phyloP scores from a whole-genome alignment of 768 basidiomycete genomes.

The Leccinellum rugosiceps region DNA sequence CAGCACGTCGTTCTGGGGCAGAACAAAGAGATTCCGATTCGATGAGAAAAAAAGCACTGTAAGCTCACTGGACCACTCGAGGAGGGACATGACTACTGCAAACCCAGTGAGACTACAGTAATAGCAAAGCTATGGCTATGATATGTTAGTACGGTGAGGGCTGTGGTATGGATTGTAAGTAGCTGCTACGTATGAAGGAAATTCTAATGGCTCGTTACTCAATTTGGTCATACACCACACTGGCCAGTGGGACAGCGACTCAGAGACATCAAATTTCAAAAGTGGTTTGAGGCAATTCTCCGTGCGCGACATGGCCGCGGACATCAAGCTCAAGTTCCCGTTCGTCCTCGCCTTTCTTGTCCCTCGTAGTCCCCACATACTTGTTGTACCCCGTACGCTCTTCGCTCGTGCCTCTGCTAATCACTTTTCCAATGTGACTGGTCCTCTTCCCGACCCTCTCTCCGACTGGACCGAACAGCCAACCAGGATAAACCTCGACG shows the following conservation, averaged over 20 bases:
- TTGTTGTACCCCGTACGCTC: neutral
- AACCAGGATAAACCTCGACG: slow-evolving; percentile 85
- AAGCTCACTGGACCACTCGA: neutral
- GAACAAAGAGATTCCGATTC: too few species aligned
- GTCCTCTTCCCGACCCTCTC: neutral
- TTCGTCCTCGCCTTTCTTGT: slow-evolving; percentile 33
- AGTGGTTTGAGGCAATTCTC: slow-evolving; percentile 92
- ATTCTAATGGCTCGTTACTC: too few species aligned
- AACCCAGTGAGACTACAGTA: neutral
- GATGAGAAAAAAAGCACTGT: too few species aligned
- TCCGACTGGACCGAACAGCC: slow-evolving; percentile 41
- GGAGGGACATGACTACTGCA: neutral
- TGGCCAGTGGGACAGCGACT: too few species aligned
- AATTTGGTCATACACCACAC: too few species aligned
- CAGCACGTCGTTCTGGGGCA: too few species aligned
- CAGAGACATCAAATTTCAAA: too few species aligned
- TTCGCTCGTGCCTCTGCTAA: neutral
- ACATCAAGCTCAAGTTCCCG: slow-evolving; percentile 99
- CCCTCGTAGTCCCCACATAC: neutral
- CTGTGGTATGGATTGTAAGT: too few species aligned
- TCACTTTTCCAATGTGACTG: neutral
- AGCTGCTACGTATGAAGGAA: too few species aligned
- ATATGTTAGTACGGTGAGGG: too few species aligned
- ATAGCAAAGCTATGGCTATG: too few species aligned
- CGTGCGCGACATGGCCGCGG: slow-evolving; percentile 88